phyloP scores from a whole-genome alignment of 2,329 filamentous ascomycete species.

The Talaromyces albobiverticillius region DNA sequence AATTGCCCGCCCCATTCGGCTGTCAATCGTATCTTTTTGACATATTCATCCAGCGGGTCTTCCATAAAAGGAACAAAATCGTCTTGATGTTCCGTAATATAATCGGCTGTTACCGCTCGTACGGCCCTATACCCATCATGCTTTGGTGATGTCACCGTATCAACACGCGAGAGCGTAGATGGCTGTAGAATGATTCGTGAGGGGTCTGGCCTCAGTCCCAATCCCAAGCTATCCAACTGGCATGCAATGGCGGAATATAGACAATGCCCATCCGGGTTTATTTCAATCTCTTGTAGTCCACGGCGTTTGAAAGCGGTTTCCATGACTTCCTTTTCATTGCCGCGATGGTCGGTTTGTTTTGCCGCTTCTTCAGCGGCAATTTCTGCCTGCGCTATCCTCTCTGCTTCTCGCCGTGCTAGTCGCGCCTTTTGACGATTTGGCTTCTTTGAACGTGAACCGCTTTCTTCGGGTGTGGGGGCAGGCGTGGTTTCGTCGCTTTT shows the following conservation, averaged over 20 bases:
- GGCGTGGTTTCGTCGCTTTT: background rate
- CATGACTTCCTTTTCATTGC: conserved; percentile 69
- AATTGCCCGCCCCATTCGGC: conserved; percentile 96
- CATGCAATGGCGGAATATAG: conserved; percentile 89
- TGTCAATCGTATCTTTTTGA: conserved; percentile 74
- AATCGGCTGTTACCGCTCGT: conserved; percentile 69
- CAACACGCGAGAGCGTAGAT: conserved; percentile 28
- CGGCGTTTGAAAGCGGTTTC: conserved; percentile 61
- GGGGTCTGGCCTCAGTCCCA: conserved; percentile 38
- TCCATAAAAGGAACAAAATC: conserved; percentile 88
- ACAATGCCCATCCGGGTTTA: conserved; percentile 90
- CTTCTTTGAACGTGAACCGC: conserved; percentile 56
- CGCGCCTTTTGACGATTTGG: conserved; percentile 89
- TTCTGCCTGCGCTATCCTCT: conserved; percentile 67
- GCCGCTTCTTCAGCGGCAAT: conserved; percentile 73
- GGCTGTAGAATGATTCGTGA: conserved; percentile 30
- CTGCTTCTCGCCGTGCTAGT: conserved; percentile 81
- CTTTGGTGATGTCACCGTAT: conserved; percentile 35
- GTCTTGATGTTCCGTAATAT: conserved; percentile 69
- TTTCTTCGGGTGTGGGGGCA: conserved; percentile 7
- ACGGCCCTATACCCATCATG: conserved; percentile 62
- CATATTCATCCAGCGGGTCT: conserved; percentile 71
- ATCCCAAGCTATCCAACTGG: conserved; percentile 60
- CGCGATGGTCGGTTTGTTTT: conserved; percentile 69
- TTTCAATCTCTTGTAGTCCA: conserved; percentile 69